Percentiles rank a stretch among this genome's conserved stretches.
These are phyloP conservation scores for Venturia oleaginea DNA, from an alignment of 2,329 filamentous ascomycete genomes.

Conservation along the genomic window DNA sequence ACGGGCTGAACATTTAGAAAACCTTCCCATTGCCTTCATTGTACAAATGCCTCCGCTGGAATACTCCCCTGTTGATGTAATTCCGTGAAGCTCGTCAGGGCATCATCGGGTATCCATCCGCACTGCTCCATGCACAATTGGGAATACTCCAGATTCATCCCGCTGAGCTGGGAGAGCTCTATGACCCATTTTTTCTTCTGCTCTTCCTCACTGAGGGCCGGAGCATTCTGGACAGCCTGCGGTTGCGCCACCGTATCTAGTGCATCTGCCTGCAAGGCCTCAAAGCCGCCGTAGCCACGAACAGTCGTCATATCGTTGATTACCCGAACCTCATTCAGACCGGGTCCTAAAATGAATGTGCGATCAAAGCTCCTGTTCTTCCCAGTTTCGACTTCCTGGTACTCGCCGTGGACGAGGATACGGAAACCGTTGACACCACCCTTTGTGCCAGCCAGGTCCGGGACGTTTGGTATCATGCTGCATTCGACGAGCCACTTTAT, in stretches of 20 bases:
- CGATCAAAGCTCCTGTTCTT: conserved; percentile 67
- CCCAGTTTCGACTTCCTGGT: conserved; percentile 61
- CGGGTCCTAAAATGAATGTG: conserved; percentile 68
- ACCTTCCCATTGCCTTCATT: conserved; percentile 14
- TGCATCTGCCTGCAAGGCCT: conserved; percentile 35
- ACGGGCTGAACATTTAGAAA: not conserved
- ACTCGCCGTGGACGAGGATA: conserved; percentile 74
- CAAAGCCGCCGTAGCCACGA: conserved; percentile 53
- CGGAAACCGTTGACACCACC: conserved; percentile 67
- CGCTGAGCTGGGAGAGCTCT: conserved; percentile 67
- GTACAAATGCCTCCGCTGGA: conserved; percentile 34
- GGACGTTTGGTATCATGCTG: conserved; percentile 60
- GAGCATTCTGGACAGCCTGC: not conserved
- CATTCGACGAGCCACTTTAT: conserved; percentile 78
- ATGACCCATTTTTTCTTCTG: conserved; percentile 49
- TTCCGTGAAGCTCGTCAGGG: conserved; percentile 64
- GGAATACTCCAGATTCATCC: conserved; percentile 71
- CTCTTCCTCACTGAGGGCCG: not conserved
- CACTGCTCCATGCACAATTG: conserved; percentile 72
- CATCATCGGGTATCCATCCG: conserved; percentile 70
- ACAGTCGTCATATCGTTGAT: conserved; percentile 71
- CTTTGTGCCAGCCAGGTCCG: conserved; percentile 53
- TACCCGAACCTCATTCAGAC: conserved; percentile 59
- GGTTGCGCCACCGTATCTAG: conserved; percentile 5
- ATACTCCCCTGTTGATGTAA: conserved; percentile 44